A percentile compares a stretch with the other conserved stretches of the same genome.
Conservation (phyloP, 2,329 filamentous ascomycete genomes). For the Alternaria consortialis region DNA sequence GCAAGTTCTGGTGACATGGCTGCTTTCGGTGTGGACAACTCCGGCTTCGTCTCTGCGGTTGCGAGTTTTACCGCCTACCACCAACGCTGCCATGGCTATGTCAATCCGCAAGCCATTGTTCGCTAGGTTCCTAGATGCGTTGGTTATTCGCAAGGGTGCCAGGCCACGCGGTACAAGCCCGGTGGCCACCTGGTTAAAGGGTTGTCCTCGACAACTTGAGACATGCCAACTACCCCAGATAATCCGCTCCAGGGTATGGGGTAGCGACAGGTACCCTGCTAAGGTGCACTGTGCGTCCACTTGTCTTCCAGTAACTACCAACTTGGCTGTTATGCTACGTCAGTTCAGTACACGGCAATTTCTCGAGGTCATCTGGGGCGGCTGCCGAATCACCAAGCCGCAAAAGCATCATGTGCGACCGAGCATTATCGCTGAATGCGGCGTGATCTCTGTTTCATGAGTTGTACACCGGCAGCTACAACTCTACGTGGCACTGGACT, state of each 20-base stretch:
- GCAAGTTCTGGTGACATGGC: slow-evolving; percentile 40
- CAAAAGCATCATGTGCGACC: slow-evolving; percentile 50
- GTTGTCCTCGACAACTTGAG: slow-evolving; percentile 20
- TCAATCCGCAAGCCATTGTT: slow-evolving; percentile 35
- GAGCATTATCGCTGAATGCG: slow-evolving; percentile 33
- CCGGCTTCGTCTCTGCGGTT: slow-evolving; percentile 27
- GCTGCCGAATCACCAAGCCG: slow-evolving; percentile 45
- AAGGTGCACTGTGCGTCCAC: slow-evolving; percentile 25
- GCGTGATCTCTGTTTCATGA: slow-evolving; percentile 52
- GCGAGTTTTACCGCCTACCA: slow-evolving; percentile 25
- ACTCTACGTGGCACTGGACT: slow-evolving; percentile 34
- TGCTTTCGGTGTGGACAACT: slow-evolving; percentile 33
- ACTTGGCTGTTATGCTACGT: slow-evolving; percentile 36
- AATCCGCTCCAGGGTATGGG: slow-evolving; percentile 25
- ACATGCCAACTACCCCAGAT: slow-evolving; percentile 32
- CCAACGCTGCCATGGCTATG: slow-evolving; percentile 19
- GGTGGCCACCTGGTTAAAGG: slow-evolving; percentile 22
- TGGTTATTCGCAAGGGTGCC: slow-evolving; percentile 25
- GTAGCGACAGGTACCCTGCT: slow-evolving; percentile 30
- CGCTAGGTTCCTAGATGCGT: slow-evolving; percentile 34
- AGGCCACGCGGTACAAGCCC: slow-evolving; percentile 35
- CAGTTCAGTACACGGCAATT: slow-evolving; percentile 38
- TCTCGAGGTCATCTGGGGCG: slow-evolving; percentile 48
- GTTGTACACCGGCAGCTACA: slow-evolving; percentile 49
- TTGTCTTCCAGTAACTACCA: slow-evolving; percentile 22